These are phyloP conservation scores for Aspergillus sp. DNA, from an alignment of 2,329 filamentous ascomycete species.

Conservation along the genomic window DNA sequence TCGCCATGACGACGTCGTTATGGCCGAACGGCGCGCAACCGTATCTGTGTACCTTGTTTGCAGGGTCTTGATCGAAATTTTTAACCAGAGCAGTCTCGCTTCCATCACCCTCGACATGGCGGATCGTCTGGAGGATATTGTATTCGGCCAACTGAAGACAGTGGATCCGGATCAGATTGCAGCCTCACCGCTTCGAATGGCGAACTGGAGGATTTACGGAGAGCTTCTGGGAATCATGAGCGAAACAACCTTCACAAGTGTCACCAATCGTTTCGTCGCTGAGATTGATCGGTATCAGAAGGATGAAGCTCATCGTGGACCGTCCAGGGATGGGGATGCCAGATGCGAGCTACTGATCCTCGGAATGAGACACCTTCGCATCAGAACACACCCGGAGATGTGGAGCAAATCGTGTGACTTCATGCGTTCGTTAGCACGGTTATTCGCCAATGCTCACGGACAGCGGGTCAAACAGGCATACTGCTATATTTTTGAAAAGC, in stretches of 20 bases:
- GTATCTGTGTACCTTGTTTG: slow-evolving; percentile 95
- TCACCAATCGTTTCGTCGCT: slow-evolving; percentile 69
- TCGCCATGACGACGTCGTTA: slow-evolving; percentile 61
- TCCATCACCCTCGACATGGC: slow-evolving; percentile 86
- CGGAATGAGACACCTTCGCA: slow-evolving; percentile 80
- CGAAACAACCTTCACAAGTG: slow-evolving; percentile 76
- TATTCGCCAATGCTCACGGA: slow-evolving; percentile 79
- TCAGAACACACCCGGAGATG: slow-evolving; percentile 62
- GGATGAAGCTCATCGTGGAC: slow-evolving; percentile 48
- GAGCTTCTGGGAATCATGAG: slow-evolving; percentile 95
- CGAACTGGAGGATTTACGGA: slow-evolving; percentile 92
- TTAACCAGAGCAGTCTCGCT: slow-evolving; percentile 74
- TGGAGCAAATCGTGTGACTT: slow-evolving; percentile 89
- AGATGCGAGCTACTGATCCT: slow-evolving; percentile 79
- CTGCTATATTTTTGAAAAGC: slow-evolving; percentile 78
- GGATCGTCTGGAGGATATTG: slow-evolving; percentile 86
- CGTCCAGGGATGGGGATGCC: slow-evolving; percentile 57
- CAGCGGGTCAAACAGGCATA: slow-evolving; percentile 88
- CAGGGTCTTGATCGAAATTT: slow-evolving; percentile 85
- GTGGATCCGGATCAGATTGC: slow-evolving; percentile 69
- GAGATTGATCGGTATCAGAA: slow-evolving; percentile 72
- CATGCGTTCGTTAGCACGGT: slow-evolving; percentile 66
- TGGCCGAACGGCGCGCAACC: slow-evolving; percentile 80
- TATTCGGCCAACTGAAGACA: slow-evolving; percentile 88
- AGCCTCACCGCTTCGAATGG: slow-evolving; percentile 67